Conservation (phyloP, 306 rosid species). For the Dicorynia guianensis region DNA sequence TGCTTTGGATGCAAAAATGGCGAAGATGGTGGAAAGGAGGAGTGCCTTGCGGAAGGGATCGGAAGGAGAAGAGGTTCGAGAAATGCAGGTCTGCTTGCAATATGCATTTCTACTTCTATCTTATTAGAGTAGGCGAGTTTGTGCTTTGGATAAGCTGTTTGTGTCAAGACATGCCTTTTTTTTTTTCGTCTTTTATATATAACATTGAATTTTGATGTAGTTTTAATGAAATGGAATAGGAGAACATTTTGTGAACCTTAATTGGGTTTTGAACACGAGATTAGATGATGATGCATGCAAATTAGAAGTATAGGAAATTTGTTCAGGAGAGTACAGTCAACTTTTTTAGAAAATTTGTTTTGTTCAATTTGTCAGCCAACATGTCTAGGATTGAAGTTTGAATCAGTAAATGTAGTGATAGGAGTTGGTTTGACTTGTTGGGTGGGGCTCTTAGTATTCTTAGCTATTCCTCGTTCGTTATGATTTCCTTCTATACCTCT, state of each 20-base stretch:
- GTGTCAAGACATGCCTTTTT: not conserved
- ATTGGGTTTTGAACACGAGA: too few relatives aligned
- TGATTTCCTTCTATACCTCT: too few relatives aligned
- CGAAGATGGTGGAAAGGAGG: conserved; percentile 39
- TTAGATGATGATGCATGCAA: too few relatives aligned
- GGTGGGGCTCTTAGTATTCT: too few relatives aligned
- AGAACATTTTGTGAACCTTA: not conserved
- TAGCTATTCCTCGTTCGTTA: too few relatives aligned
- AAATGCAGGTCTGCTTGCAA: conserved; percentile 78
- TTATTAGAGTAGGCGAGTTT: conserved; percentile 63
- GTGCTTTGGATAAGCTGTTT: conserved; percentile 2
- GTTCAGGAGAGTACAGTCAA: too few relatives aligned
- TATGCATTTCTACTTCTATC: conserved; percentile 46
- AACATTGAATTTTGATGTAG: not conserved
- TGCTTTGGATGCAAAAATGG: conserved; percentile 31
- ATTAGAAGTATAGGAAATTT: too few relatives aligned
- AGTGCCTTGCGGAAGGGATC: conserved; percentile 64
- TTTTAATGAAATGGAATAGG: not conserved
- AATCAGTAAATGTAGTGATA: not conserved
- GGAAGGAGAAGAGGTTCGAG: conserved; percentile 84
- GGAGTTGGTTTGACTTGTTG: not conserved
- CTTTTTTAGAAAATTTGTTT: too few relatives aligned
- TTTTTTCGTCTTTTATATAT: not conserved
- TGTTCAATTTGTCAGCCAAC: not conserved
- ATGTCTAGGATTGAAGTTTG: not conserved